phyloP scores from a whole-genome alignment of 345 rosid species.

The Aquilaria malaccensis region DNA sequence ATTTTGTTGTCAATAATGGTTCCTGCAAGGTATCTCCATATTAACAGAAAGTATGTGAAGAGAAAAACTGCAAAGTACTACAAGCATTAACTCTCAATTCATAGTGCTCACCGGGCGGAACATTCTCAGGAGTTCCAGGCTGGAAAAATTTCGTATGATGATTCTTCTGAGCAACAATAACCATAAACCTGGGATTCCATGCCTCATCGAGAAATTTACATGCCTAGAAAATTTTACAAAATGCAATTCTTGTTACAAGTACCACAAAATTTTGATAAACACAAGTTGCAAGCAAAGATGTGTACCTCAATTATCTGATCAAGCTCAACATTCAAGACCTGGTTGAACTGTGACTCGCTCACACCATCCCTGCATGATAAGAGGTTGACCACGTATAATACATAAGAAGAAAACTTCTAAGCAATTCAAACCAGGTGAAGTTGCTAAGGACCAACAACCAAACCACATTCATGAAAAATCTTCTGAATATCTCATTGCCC shows the following conservation, averaged over 20 bases:
- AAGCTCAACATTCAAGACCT: constrained; percentile 73
- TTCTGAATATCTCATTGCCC: too few species aligned
- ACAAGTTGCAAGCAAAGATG: too few species aligned
- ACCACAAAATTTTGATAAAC: not conserved
- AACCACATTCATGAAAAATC: too few species aligned
- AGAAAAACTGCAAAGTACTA: too few species aligned
- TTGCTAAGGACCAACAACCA: too few species aligned
- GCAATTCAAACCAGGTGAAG: not conserved
- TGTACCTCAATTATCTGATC: constrained; percentile 79
- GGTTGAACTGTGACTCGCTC: constrained; percentile 87
- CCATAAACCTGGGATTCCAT: constrained; percentile 69
- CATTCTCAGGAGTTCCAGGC: constrained; percentile 56
- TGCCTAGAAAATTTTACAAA: constrained; percentile 39
- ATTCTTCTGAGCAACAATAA: constrained; percentile 83
- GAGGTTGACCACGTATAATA: not conserved
- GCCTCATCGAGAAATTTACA: constrained; percentile 67
- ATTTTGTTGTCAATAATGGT: constrained; percentile 32
- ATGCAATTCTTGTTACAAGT: not conserved
- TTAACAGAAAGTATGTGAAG: not conserved
- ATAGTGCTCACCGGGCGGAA: constrained; percentile 61
- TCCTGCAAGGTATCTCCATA: constrained; percentile 18
- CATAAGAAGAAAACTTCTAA: not conserved
- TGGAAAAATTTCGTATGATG: constrained; percentile 94
- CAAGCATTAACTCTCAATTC: too few species aligned
- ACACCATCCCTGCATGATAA: constrained; percentile 69